Base-by-base conservation (phyloP, 2,329 filamentous ascomycete genomes). In the Paraconiothyrium sp. region DNA sequence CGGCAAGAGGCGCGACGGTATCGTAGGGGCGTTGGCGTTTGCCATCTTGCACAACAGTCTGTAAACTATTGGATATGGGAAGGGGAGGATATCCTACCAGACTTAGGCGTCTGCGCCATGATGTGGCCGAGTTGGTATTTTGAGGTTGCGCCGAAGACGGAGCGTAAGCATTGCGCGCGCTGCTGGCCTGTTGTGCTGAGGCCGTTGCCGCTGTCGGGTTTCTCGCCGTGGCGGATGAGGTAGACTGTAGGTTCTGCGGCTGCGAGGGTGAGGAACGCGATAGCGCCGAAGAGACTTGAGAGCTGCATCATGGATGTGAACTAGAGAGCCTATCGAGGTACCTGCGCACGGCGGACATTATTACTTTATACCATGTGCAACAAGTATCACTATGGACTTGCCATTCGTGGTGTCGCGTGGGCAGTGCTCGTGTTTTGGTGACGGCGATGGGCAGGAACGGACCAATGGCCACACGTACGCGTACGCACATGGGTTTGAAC, bases 181-280 rank as follows among this genome's bases (percentile, higher is more conserved):
- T 86, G 61, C 57, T 82, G 64, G n/a, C 88, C 88, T 61, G 82
- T 68, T 0, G 80, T 66, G 58, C 75, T 86, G 49, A 89, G 78
- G 2, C 86, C 86, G 59, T 82, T 76, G 37, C 79, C 78, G 16
- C 81, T 80, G 1, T 69, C 59, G 2, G 87, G 87, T 74, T 90
- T 90, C 74, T 90, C 88, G 61, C 87, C 88, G 65, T 90, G 88
- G 20, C 87, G 84, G 71, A 90, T 89, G 9, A 89, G 76, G 70
- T 88, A 90, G 35, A 89, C 84, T 0, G 83, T 88, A 1, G 86
- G 82, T 16, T 73, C 56, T 14, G 67, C 71, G 2, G 66, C 46
- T 5, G 60, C 68, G 24, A 44, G 37, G 37, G 37, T 34, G 35
- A 43, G 37, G 35, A 54, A 14, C 8, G 37, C 37, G 11, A 54